Base-by-base conservation (phyloP, 192 early-diverging fungal species). In the Ambispora gerdemannii region DNA sequence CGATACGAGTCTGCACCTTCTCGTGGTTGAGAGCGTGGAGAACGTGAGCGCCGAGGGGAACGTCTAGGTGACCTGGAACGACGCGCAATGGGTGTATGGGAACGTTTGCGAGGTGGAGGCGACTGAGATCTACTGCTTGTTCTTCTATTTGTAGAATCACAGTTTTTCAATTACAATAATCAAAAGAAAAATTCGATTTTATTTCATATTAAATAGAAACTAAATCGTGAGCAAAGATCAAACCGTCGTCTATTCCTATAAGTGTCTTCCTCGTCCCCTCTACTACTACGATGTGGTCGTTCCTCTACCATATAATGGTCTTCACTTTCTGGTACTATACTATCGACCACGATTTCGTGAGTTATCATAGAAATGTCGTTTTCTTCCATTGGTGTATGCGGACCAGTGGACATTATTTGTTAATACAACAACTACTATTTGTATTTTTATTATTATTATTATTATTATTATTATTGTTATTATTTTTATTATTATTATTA, bases 401-500 rank as follows among this genome's bases (percentile, higher is more conserved):
- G 68, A 13, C 68, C 68, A 3, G 68, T 15, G 10, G 68, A 70
- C 20, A 76, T 28, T n/a, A n/a, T n/a, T n/a, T n/a, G n/a, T n/a
- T n/a, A n/a, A n/a, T n/a, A n/a, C n/a, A n/a, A n/a, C n/a, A n/a
- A n/a, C n/a, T n/a, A n/a, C n/a, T n/a, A n/a, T n/a, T n/a, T n/a
- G n/a, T n/a, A n/a, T n/a, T n/a, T n/a, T n/a, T n/a, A n/a, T n/a
- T n/a, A n/a, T n/a, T n/a, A n/a, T n/a, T n/a, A n/a, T n/a, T n/a
- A n/a, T n/a, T n/a, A n/a, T n/a, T n/a, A n/a, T n/a, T n/a, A n/a
- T n/a, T n/a, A n/a, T n/a, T n/a, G n/a, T n/a, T n/a, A n/a, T n/a
- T n/a, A n/a, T n/a, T n/a, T n/a, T n/a, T n/a, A n/a, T n/a, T n/a
- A n/a, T n/a, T n/a, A n/a, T n/a, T n/a, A n/a, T n/a, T n/a, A n/a